Evolutionary conservation across 2,329 filamentous ascomycete genomes (phyloP), one percentile per base, ranked within the genome.

Genomic region (Rhynchosporium secalis): DNA sequence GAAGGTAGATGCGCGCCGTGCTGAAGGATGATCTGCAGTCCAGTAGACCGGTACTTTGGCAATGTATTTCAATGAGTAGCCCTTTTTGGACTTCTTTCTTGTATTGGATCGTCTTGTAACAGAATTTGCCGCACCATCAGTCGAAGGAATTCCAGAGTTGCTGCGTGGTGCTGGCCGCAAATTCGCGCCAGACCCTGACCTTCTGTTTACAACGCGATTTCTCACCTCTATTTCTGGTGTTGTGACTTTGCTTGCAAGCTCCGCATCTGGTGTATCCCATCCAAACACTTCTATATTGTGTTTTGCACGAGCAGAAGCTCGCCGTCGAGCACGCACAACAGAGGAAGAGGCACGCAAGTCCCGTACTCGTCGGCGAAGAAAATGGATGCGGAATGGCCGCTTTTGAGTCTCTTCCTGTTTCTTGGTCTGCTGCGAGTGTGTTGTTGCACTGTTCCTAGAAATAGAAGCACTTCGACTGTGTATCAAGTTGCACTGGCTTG

Each of bases 231-330:
- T 26, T 29, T 43, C 55, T 29, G 62, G 56, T 12, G 59, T 52
- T n/a, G 63, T 64, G 15, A 33, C 61, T 58, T 57, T 64, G 29
- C 57, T 65, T 4, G 57, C 64, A 62, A 63, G 51, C 41, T 56
- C 61, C 31, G 59, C 62, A 5, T 43, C 48, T 36, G 58, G 49
- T 36, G 64, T 64, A 49, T 65, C 59, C 65, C 67, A 68, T 26
- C 68, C 67, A 64, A 69, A 70, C 31, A 64, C 57, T 60, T 68
- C 56, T 61, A 67, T 66, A 36, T 67, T 47, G n/a, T 69, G 64
- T 45, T 55, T 68, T 29, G 64, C 65, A 36, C 65, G 63, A 15
- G 56, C 58, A 46, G 57, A 66, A 58, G 60, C 65, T 33, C 64
- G 62, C 55, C 60, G 67, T 20, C 66, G 64, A 33, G 65, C 62